Base-by-base conservation (phyloP, 768 basidiomycete species). In the Sarcodon sp. region DNA sequence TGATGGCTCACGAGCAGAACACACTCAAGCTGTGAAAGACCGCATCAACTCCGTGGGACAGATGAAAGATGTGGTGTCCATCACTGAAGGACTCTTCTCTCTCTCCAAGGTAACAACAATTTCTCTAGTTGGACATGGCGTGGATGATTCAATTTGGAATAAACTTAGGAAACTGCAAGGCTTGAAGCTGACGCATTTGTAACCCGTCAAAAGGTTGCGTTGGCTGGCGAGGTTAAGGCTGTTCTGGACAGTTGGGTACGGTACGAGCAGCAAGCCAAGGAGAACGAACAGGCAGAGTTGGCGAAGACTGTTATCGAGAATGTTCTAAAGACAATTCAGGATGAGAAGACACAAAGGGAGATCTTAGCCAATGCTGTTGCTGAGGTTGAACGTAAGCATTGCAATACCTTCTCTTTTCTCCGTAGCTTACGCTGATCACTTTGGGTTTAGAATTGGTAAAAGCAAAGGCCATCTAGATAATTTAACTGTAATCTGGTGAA, bases 231-330 rank as follows among this genome's bases (percentile, higher is more conserved):
- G 70, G 70, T 97, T 61, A 98, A 97, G 70, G 58, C 83, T 32
- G 93, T 98, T 36, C 79, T 99, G 49, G 96, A 98, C 73, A 88
- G 87, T 64, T 96, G 93, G 93, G 94, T 92, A 49, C 87, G 96
- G 62, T 92, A 82, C 68, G 94, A 98, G 73, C 93, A 96, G 62
- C 89, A 93, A 64, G 74, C 80, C 61, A 91, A 96, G 74, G 93
- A 99, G 73, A 85, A 77, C 60, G 91, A 99, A 71, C 96, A 99
- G 76, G 75, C 80, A 33, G 87, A 89, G 45, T 80, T 99, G 49
- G 84, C 91, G 54, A 81, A 84, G 75, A 69, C 72, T 46, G 85
- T 99, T 62, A 87, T 96, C 57, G 78, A 80, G 50, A 90, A 87
- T 64, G 94, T 97, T 53, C 73, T 88, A 61, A 79, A 81, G 61